Evolutionary conservation across 176 grass and related monocot genomes (phyloP).

Genomic region (Avena eriantha): DNA sequence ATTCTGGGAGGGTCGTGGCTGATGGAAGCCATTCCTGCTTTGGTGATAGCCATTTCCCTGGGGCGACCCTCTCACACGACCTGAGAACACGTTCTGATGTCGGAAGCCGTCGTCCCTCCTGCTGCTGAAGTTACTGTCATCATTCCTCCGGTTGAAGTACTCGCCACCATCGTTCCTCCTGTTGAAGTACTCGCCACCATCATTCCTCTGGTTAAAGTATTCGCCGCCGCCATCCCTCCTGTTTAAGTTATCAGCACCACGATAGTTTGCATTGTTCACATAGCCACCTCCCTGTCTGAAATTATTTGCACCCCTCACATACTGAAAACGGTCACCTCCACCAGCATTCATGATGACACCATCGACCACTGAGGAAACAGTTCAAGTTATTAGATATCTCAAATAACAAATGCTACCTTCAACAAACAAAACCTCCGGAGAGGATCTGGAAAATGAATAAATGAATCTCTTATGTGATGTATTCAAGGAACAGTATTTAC

Average conservation of each 20-base stretch:
- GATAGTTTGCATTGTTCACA: slow-evolving; percentile 37
- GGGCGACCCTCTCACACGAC: slow-evolving; percentile 32
- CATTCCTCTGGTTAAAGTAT: slow-evolving; percentile 33
- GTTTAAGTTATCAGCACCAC: slow-evolving; percentile 28
- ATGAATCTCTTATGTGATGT: background rate
- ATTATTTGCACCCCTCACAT: slow-evolving; percentile 45
- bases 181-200: background rate
- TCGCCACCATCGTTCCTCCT: background rate
- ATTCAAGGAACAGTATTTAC: too few species aligned
- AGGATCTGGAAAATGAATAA: background rate
- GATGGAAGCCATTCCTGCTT: slow-evolving; percentile 35
- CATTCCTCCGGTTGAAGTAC: background rate
- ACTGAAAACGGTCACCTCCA: slow-evolving; percentile 45
- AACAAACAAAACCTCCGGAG: background rate
- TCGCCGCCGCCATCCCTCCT: background rate
- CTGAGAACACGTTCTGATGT: slow-evolving; percentile 50
- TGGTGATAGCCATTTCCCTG: slow-evolving; percentile 31
- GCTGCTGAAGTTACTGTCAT: background rate
- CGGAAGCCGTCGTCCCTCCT: slow-evolving; percentile 17
- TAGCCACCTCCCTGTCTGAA: slow-evolving; percentile 47
- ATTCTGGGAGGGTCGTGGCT: slow-evolving; percentile 37
- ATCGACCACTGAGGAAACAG: slow-evolving; percentile 34
- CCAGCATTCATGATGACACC: slow-evolving; percentile 34
- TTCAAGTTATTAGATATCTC: background rate
- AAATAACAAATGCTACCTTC: slow-evolving; percentile 7